These are phyloP conservation scores for Urtica urens DNA, from an alignment of 306 rosid species.

Conservation along the genomic window DNA sequence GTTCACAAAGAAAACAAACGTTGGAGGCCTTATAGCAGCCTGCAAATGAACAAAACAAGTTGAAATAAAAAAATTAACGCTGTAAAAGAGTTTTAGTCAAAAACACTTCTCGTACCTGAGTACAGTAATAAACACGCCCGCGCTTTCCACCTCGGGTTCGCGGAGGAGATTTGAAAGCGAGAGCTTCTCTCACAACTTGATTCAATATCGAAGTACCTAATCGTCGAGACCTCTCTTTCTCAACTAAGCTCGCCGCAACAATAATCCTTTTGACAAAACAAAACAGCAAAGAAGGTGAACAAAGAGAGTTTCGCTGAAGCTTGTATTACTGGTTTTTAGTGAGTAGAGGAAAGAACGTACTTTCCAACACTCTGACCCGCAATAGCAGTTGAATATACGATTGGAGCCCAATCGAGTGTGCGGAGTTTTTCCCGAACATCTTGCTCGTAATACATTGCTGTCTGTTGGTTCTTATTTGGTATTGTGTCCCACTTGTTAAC, in stretches of 20 bases:
- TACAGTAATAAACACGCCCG: slow-evolving; percentile 91
- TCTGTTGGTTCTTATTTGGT: slow-evolving; percentile 89
- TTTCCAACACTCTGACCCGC: slow-evolving; percentile 76
- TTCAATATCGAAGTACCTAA: slow-evolving; percentile 73
- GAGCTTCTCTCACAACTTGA: slow-evolving; percentile 81
- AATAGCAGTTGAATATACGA: slow-evolving; percentile 85
- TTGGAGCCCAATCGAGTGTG: slow-evolving; percentile 73
- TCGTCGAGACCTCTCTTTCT: slow-evolving; percentile 90
- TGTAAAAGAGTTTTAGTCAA: neutral
- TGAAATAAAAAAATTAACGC: neutral
- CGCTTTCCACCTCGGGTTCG: slow-evolving; percentile 83
- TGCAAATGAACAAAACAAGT: slow-evolving; percentile 20
- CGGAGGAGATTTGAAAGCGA: slow-evolving; percentile 91
- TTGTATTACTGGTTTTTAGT: neutral
- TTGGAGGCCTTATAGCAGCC: slow-evolving; percentile 98
- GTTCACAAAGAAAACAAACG: slow-evolving; percentile 89
- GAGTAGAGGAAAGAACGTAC: slow-evolving; percentile 56
- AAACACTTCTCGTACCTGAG: slow-evolving; percentile 44
- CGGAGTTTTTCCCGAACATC: slow-evolving; percentile 93
- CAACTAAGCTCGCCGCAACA: slow-evolving; percentile 74
- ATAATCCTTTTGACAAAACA: slow-evolving; percentile 61
- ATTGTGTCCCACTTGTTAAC: slow-evolving; percentile 98
- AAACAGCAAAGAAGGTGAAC: slow-evolving; percentile 3
- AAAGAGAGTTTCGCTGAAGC: neutral
- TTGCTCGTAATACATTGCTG: slow-evolving; percentile 69